phyloP scores from a whole-genome alignment of 2,329 filamentous ascomycete genomes.

The Falciphora oryzae region DNA sequence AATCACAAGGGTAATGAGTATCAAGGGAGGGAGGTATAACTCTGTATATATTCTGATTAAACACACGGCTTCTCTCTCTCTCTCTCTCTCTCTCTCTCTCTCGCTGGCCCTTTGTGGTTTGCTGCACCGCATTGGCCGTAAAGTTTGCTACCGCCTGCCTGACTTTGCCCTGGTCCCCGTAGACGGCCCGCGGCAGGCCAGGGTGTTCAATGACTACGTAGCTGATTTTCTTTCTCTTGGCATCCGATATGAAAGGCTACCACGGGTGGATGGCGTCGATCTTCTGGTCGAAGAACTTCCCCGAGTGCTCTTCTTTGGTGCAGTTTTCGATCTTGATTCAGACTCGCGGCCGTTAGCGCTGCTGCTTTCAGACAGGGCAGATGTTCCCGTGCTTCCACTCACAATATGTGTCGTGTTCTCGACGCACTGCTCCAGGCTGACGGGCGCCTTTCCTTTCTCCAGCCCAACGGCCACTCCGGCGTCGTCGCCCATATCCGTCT shows the following conservation, averaged over 20 bases:
- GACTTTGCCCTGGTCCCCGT: conserved; percentile 75
- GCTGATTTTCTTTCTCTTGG: conserved; percentile 65
- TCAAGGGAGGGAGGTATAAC: too few species aligned
- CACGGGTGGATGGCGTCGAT: conserved; percentile 9
- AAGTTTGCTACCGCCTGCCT: conserved; percentile 79
- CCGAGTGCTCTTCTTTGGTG: not conserved
- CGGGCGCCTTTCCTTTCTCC: not conserved
- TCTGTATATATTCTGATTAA: too few species aligned
- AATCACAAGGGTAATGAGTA: too few species aligned
- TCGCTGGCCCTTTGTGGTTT: conserved; percentile 64
- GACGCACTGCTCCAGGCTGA: not conserved
- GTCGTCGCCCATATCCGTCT: conserved; percentile 4
- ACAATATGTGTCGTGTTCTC: not conserved
- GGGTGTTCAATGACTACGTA: conserved; percentile 65
- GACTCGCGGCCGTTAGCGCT: too few species aligned
- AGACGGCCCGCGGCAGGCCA: conserved; percentile 63
- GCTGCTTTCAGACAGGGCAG: not conserved
- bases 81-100: too few species aligned
- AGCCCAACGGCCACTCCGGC: not conserved
- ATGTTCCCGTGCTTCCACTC: not conserved
- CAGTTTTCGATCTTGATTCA: not conserved
- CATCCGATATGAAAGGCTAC: conserved; percentile 58
- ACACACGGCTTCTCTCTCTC: too few species aligned
- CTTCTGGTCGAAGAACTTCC: not conserved
- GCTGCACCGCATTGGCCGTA: conserved; percentile 76